Evolutionary conservation across 1,284 basidiomycete species (phyloP).

Genomic region (Vanrija humicola): DNA sequence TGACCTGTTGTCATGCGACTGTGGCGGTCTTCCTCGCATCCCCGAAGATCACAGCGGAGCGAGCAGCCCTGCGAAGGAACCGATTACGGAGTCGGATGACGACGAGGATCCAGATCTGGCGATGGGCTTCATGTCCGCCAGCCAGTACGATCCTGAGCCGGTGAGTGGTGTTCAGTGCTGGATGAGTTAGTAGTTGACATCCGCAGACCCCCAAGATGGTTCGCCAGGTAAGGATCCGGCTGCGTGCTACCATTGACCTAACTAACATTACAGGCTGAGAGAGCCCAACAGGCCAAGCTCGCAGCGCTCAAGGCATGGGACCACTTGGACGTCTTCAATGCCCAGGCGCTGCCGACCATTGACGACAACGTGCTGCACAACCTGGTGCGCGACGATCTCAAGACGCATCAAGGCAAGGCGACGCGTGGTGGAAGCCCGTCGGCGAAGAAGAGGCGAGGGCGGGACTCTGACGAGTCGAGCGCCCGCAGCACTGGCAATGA

Average conservation of each 20-base stretch:
- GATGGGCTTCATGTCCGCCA: slow-evolving; percentile 67
- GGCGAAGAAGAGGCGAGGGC: background rate
- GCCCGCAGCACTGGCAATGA: background rate
- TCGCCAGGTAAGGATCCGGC: slow-evolving; percentile 52
- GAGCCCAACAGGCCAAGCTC: slow-evolving; percentile 68
- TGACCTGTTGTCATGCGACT: slow-evolving; percentile 70
- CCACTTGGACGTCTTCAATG: slow-evolving; percentile 59
- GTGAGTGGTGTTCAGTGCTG: slow-evolving; percentile 25
- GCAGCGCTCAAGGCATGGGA: slow-evolving; percentile 82
- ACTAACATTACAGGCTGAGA: background rate
- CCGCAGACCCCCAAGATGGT: slow-evolving; percentile 40
- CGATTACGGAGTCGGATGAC: slow-evolving; percentile 30
- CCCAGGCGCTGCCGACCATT: slow-evolving; percentile 54
- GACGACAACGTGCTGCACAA: slow-evolving; percentile 32
- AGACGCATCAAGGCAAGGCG: slow-evolving; percentile 3
- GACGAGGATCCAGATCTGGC: slow-evolving; percentile 21
- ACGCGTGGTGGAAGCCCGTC: background rate
- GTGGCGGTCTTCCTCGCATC: slow-evolving; percentile 36
- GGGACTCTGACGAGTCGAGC: background rate
- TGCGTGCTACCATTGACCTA: background rate
- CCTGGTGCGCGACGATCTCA: slow-evolving; percentile 28
- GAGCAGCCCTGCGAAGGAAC: background rate
- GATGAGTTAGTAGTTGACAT: background rate
- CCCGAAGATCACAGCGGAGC: background rate
- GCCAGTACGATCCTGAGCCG: slow-evolving; percentile 52